Conservation (phyloP, 2,329 filamentous ascomycete species). For the Fusarium clavum region DNA sequence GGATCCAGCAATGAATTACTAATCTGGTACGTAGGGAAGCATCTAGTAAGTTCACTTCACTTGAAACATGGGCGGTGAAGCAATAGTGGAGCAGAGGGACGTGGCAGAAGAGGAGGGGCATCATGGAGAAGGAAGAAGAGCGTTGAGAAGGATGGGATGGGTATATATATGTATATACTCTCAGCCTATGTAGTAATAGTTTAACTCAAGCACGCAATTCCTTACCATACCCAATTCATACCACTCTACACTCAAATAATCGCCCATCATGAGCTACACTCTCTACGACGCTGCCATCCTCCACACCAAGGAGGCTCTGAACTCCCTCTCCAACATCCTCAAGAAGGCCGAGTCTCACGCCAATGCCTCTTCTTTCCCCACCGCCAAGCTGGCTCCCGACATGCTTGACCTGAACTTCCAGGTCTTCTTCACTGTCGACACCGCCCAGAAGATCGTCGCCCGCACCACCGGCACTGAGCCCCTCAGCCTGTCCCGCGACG, state of each 20-base stretch:
- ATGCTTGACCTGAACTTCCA: slow-evolving; percentile 60
- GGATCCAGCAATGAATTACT: slow-evolving; percentile 17
- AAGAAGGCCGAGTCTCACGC: slow-evolving; percentile 52
- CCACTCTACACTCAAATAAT: not conserved
- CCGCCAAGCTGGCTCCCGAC: slow-evolving; percentile 53
- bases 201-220: slow-evolving; percentile 37
- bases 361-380: slow-evolving; percentile 48
- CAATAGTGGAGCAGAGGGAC: not conserved
- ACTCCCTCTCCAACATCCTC: slow-evolving; percentile 51
- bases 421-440: slow-evolving; percentile 50
- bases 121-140: not conserved
- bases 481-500: slow-evolving; percentile 42
- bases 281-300: slow-evolving; percentile 56
- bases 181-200: not conserved
- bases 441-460: slow-evolving; percentile 49
- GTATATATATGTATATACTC: slow-evolving; percentile 23
- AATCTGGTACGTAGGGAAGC: slow-evolving; percentile 27
- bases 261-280: slow-evolving; percentile 53
- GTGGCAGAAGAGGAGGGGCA: slow-evolving; percentile 3
- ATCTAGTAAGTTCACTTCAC: slow-evolving; percentile 25
- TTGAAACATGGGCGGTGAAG: slow-evolving; percentile 26
- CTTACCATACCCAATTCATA: slow-evolving; percentile 21
- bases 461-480: slow-evolving; percentile 51
- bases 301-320: slow-evolving; percentile 48
- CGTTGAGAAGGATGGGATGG: not conserved